Conservation (phyloP, 176 grass and related monocot genomes). For the Eleusine indica region DNA sequence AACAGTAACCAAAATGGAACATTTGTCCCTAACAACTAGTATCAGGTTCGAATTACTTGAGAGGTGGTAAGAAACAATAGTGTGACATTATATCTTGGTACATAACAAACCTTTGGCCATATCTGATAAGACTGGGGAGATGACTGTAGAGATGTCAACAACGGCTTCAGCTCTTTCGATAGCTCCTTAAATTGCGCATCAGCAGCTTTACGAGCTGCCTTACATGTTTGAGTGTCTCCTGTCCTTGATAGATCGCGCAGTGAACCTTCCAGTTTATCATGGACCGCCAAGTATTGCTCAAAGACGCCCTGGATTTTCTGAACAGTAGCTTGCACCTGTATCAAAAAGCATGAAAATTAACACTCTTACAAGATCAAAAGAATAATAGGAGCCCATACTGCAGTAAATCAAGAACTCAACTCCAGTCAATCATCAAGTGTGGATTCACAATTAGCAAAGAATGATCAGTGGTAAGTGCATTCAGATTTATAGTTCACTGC, state of each 20-base stretch:
- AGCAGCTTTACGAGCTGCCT: conserved; percentile 79
- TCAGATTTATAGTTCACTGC: conserved; percentile 5
- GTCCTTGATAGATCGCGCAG: conserved; percentile 81
- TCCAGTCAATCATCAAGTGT: conserved; percentile 8
- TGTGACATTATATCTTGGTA: conserved; percentile 10
- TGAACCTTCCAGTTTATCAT: conserved; percentile 84
- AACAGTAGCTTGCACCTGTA: conserved; percentile 75
- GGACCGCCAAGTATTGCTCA: conserved; percentile 63
- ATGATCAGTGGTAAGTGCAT: not conserved
- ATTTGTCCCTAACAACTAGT: not conserved
- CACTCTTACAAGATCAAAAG: not conserved
- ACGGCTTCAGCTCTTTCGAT: conserved; percentile 76
- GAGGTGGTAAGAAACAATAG: not conserved
- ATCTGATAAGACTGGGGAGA: conserved; percentile 79
- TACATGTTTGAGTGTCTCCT: conserved; percentile 85
- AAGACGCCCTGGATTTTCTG: conserved; percentile 79
- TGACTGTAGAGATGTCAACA: conserved; percentile 71
- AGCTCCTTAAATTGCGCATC: conserved; percentile 94
- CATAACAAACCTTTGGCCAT: conserved; percentile 80
- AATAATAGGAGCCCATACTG: not conserved
- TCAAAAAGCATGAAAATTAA: not conserved
- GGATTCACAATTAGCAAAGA: not conserved
- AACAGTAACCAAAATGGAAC: conserved; percentile 6
- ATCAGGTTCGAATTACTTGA: not conserved
- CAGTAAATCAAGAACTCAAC: not conserved